Conservation (phyloP, 2,329 filamentous ascomycete species). For the Botrytis byssoidea region DNA sequence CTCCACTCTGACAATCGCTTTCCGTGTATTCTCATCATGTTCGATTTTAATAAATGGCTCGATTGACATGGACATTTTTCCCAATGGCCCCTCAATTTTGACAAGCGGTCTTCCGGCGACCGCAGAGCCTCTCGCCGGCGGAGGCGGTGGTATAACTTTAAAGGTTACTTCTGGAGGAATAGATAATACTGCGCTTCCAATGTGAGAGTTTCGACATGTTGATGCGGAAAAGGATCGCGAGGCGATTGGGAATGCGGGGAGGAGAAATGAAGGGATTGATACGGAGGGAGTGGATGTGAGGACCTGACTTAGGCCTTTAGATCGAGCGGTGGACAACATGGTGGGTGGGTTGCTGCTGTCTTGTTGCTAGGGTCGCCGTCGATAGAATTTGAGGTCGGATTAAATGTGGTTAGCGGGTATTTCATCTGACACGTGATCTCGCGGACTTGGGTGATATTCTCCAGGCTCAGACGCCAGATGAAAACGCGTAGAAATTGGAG, state of each 20-base stretch:
- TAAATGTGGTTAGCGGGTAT: constrained; percentile 4
- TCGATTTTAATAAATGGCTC: constrained; percentile 74
- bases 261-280: constrained; percentile 68
- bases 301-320: constrained; percentile 58
- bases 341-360: constrained; percentile 28
- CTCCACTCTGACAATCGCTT: constrained; percentile 67
- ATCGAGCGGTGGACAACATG: constrained; percentile 66
- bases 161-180: constrained; percentile 83
- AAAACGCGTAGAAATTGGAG: neutral
- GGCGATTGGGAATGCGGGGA: constrained; percentile 63
- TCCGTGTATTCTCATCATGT: constrained; percentile 61
- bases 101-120: constrained; percentile 58
- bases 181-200: constrained; percentile 77
- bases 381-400: constrained; percentile 19
- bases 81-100: constrained; percentile 77
- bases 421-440: neutral
- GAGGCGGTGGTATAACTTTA: constrained; percentile 59
- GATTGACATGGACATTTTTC: constrained; percentile 73
- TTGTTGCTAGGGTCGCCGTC: neutral
- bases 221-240: constrained; percentile 70
- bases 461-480: neutral
- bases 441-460: neutral
- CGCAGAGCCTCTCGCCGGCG: constrained; percentile 42
- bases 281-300: constrained; percentile 48
- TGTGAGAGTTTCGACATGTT: constrained; percentile 68